Conservation (phyloP, 495 filamentous ascomycete genomes). For the Trichoderma orchidacearum region DNA sequence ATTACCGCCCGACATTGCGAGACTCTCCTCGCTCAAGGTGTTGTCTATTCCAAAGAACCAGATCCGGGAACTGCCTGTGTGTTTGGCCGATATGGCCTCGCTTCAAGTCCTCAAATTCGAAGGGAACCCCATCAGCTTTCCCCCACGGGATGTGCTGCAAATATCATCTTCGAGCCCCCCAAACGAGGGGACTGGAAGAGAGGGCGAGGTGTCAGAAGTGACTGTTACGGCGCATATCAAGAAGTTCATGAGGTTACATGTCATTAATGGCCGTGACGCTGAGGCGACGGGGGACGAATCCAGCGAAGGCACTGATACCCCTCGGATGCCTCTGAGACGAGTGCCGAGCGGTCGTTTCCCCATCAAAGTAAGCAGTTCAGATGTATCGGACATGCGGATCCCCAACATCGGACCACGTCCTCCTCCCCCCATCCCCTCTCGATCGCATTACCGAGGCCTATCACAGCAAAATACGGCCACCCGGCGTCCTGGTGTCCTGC, state of each 20-base stretch:
- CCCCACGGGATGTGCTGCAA: conserved; percentile 45
- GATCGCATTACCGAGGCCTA: conserved; percentile 65
- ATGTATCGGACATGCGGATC: conserved; percentile 44
- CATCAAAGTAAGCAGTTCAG: conserved; percentile 55
- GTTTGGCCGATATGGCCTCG: conserved; percentile 76
- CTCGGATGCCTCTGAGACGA: conserved; percentile 56
- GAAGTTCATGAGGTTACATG: conserved; percentile 53
- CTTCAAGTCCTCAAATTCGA: conserved; percentile 77
- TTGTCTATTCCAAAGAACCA: conserved; percentile 73
- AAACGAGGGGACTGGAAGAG: conserved; percentile 28
- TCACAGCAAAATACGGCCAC: conserved; percentile 56
- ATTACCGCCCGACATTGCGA: conserved; percentile 68
- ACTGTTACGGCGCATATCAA: conserved; percentile 62
- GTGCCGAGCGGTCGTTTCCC: conserved; percentile 71
- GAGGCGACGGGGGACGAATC: conserved; percentile 52
- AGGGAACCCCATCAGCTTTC: conserved; percentile 67
- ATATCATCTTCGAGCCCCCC: conserved; percentile 28
- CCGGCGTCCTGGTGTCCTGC: conserved; percentile 55
- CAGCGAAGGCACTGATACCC: conserved; percentile 58
- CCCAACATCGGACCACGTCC: conserved; percentile 40
- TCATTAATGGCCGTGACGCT: conserved; percentile 36
- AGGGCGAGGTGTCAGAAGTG: conserved; percentile 45
- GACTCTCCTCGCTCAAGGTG: conserved; percentile 61
- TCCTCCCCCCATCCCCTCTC: conserved; percentile 57
- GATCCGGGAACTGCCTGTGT: conserved; percentile 68